A percentile compares a stretch with the other conserved stretches of the same genome.
These are phyloP conservation scores for Nannochloropsis gaditana DNA, from an alignment of 108 stramenopile genomes.

Conservation along the genomic window DNA sequence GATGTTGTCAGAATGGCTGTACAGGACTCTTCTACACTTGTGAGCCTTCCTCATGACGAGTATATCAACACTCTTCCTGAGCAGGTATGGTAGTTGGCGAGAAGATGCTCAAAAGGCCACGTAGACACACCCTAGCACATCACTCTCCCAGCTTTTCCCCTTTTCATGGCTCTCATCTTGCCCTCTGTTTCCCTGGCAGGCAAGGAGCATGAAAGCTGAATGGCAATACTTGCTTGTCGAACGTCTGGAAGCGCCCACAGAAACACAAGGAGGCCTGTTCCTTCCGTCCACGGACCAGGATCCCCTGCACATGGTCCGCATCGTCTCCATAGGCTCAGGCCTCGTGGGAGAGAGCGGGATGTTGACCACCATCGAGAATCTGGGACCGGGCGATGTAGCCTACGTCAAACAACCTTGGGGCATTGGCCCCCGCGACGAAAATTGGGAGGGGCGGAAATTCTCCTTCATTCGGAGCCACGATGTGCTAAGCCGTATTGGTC, in stretches of 20 bases:
- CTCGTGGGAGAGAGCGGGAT: neutral
- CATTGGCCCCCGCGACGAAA: conserved; percentile 18
- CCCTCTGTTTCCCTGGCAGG: conserved; percentile 13
- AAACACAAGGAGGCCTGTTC: conserved; percentile 9
- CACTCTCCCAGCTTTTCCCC: neutral
- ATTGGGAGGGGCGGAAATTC: neutral
- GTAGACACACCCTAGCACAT: neutral
- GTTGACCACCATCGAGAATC: conserved; percentile 21
- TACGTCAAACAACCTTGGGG: conserved; percentile 25
- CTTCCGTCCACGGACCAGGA: conserved; percentile 23
- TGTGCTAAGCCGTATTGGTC: neutral
- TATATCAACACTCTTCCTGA: neutral
- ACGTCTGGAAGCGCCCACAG: conserved; percentile 29
- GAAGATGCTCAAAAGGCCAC: neutral
- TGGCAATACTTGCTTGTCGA: conserved; percentile 28
- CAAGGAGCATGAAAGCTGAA: neutral
- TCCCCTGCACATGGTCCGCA: neutral
- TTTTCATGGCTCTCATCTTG: neutral
- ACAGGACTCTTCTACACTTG: neutral
- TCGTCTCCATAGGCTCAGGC: neutral
- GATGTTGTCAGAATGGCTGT: neutral
- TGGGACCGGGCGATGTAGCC: conserved; percentile 24
- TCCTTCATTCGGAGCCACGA: conserved; percentile 10
- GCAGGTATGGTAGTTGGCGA: neutral
- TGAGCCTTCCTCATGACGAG: neutral